Base-by-base conservation (phyloP, 768 basidiomycete species). In the Tulasnella sp. region DNA sequence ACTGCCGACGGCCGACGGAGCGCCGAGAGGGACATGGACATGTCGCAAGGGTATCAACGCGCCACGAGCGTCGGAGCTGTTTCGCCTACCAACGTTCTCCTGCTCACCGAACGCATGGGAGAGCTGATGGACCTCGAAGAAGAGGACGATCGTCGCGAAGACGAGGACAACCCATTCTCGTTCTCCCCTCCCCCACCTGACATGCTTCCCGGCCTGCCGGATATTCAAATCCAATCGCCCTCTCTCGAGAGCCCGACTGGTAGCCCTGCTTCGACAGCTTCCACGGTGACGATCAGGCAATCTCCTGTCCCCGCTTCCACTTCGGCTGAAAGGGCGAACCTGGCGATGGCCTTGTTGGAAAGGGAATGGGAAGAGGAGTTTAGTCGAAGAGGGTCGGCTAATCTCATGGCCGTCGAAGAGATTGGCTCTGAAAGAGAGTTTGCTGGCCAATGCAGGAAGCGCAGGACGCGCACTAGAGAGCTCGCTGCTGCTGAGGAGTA, bases 281-380 rank as follows among this genome's bases (percentile, higher is more conserved):
- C 72, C 39, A 46, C 39, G n/a, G 36, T 74, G 36, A 74, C 72
- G 24, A 39, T 74, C 34, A 46, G 44, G 38, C 34, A 39, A 21
- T 76, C 48, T 5, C 78, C 78, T n/a, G 78, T 58, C 7, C 68
- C 78, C 19, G 27, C 72, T 7, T 16, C 40, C 42, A 38, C 71
- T 9, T 42, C 71, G 1, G 46, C 71, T n/a, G 38, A 12, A 19
- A 72, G 42, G 36, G 40, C 34, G 48, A 46, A 31, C 16, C n/a
- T 27, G 68, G 34, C 40, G 36, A 46, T 38, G 42, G 68, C 62
- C 71, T 5, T 44, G 71, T 6, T 44, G 27, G 71, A 81, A 83
- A 83, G 83, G 58, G 93, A 91, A 81, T 95, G 94, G 93, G 94
- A 94, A 84, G 90, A 90, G 84, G 93, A 94, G 86, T 87, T 94